Evolutionary conservation across 2,329 filamentous ascomycete species (phyloP).

Genomic region (Colletotrichum orchidophilum): DNA sequence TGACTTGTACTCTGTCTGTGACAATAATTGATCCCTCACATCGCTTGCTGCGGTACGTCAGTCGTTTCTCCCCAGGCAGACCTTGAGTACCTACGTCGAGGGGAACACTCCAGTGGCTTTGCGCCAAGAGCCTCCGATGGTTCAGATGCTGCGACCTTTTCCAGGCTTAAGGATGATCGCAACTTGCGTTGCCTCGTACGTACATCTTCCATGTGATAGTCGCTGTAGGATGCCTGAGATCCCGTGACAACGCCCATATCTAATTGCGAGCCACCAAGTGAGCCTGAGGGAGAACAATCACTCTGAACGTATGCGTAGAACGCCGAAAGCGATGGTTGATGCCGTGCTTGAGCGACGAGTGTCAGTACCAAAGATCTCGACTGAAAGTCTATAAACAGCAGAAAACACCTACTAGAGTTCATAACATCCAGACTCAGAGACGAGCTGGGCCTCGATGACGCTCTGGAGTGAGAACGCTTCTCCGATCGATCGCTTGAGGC

Average conservation of each 20-base stretch:
- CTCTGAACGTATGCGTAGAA: slow-evolving; percentile 21
- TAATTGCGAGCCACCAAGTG: not conserved
- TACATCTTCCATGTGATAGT: not conserved
- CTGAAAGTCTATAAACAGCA: not conserved
- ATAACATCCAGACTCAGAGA: not conserved
- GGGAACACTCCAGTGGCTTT: not conserved
- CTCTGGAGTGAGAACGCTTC: not conserved
- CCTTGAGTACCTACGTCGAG: not conserved
- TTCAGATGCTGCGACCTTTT: not conserved
- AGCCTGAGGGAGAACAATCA: not conserved
- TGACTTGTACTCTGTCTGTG: not conserved
- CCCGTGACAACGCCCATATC: not conserved
- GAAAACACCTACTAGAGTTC: slow-evolving; percentile 7
- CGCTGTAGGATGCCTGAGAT: slow-evolving; percentile 2
- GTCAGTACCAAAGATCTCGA: not conserved
- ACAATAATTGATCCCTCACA: not conserved
- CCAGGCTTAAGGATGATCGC: not conserved
- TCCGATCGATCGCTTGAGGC: slow-evolving; percentile 16
- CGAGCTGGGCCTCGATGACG: not conserved
- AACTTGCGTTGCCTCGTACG: not conserved
- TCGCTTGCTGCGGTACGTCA: not conserved
- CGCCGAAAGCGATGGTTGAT: slow-evolving; percentile 20
- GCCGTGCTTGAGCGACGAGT: not conserved
- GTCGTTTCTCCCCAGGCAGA: not conserved
- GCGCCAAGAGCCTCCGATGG: not conserved